phyloP scores from a whole-genome alignment of 768 basidiomycete species.

The Pulveroboletus sp. region DNA sequence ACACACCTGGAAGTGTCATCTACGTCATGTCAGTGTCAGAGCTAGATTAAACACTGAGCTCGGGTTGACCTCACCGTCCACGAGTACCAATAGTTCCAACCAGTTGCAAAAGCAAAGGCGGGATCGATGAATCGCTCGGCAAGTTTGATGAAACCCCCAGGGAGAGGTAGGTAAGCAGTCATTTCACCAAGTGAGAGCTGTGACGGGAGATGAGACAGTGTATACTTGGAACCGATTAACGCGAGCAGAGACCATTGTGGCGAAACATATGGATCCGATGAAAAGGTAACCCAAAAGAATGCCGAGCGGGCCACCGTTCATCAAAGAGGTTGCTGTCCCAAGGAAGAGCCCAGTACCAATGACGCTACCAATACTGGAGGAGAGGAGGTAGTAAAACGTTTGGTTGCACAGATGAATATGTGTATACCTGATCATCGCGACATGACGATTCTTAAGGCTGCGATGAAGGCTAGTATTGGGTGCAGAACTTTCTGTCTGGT shows the following conservation, averaged over 20 bases:
- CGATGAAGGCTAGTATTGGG: conserved; percentile 20
- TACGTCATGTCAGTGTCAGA: not conserved
- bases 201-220: not conserved
- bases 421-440: conserved; percentile 35
- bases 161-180: conserved; percentile 41
- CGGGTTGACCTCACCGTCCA: conserved; percentile 26
- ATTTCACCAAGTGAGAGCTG: conserved; percentile 42
- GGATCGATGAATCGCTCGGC: conserved; percentile 47
- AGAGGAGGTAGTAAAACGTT: too few relatives aligned
- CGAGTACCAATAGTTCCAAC: conserved; percentile 41
- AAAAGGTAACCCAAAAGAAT: conserved; percentile 40
- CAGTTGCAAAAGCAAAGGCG: conserved; percentile 42
- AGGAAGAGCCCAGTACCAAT: conserved; percentile 41
- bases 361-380: conserved; percentile 33
- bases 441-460: conserved; percentile 32
- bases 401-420: too few relatives aligned
- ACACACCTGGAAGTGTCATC: conserved; percentile 16
- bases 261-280: conserved; percentile 36
- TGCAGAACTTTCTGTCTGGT: not conserved
- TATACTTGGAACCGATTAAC: not conserved
- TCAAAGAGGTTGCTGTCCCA: conserved; percentile 33
- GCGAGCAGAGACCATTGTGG: conserved; percentile 32
- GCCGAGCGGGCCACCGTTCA: conserved; percentile 45
- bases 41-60: too few relatives aligned
- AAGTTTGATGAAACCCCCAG: conserved; percentile 44